Conservation (phyloP, 1,139 yeast species). For the Dujonia santamariae region DNA sequence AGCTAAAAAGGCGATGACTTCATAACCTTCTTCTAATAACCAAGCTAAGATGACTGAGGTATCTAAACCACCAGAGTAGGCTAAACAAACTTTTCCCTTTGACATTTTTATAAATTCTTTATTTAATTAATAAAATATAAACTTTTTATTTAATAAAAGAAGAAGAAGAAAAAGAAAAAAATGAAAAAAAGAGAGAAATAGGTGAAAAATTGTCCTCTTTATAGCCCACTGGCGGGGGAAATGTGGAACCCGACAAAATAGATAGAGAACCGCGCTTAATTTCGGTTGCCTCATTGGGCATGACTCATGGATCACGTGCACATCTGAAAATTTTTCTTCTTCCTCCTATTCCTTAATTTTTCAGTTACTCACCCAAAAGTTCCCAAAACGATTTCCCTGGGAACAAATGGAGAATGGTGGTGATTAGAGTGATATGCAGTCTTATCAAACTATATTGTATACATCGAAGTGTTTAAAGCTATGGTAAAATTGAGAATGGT, state of each 20-base stretch:
- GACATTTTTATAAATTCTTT: slow-evolving; percentile 52
- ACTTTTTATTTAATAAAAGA: slow-evolving; percentile 13
- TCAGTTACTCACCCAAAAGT: no score
- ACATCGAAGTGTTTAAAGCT: no score
- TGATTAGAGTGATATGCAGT: no score
- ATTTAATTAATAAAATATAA: slow-evolving; percentile 13
- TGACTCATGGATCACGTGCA: slow-evolving; percentile 23
- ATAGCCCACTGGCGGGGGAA: slow-evolving; percentile 14
- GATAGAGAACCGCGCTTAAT: slow-evolving; percentile 41
- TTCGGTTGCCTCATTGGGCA: slow-evolving; percentile 34
- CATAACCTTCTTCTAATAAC: slow-evolving; percentile 97
- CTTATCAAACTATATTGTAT: no score
- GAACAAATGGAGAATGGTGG: no score
- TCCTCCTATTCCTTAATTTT: no score
- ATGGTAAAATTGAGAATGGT: no score
- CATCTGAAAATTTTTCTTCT: no score
- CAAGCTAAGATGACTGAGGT: slow-evolving; percentile 97
- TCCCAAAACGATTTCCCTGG: no score
- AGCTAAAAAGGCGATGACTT: slow-evolving; percentile 96
- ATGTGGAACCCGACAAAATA: slow-evolving; percentile 8
- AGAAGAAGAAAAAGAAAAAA: slow-evolving; percentile 1
- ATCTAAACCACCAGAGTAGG: slow-evolving; percentile 98
- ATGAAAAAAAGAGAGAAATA: background rate
- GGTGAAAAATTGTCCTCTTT: slow-evolving; percentile 15
- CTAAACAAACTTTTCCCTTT: slow-evolving; percentile 97